Conservation (phyloP, 257 asterid species). For the Solanum acaule region DNA sequence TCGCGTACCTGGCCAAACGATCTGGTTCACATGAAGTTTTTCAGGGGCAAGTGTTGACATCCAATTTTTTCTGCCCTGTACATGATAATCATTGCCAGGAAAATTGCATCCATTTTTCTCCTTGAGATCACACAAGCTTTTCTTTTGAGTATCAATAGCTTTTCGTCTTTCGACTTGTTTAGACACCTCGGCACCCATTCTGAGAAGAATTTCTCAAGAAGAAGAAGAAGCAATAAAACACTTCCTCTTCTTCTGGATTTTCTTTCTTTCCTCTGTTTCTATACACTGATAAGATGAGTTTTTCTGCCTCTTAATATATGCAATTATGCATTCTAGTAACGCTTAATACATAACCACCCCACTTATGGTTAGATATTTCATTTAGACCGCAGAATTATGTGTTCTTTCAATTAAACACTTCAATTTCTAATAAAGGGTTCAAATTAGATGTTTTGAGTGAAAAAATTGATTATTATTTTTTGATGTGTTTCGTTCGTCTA, state of each 20-base stretch:
- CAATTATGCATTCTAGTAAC: background rate
- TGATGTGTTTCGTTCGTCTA: background rate
- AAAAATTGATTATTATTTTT: background rate
- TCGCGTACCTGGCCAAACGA: constrained; percentile 88
- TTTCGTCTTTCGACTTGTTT: constrained; percentile 54
- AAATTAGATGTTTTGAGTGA: background rate
- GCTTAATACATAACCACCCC: background rate
- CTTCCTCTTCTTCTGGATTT: background rate
- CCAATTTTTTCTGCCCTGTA: constrained; percentile 68
- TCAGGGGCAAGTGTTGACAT: constrained; percentile 54
- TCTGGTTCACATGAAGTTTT: constrained; percentile 40
- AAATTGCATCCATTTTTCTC: constrained; percentile 33
- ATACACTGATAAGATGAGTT: background rate
- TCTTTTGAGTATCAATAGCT: constrained; percentile 43
- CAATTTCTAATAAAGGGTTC: background rate
- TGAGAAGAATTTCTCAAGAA: background rate
- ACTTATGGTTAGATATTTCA: no score
- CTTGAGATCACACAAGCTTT: constrained; percentile 35
- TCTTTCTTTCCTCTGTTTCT: background rate
- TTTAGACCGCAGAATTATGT: background rate
- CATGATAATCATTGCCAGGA: constrained; percentile 64
- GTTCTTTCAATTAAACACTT: background rate
- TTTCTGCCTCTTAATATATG: background rate
- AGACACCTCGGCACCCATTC: constrained; percentile 58
- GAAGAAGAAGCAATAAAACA: background rate